These are phyloP conservation scores for Zopfia rhizophila DNA, from an alignment of 2,329 filamentous ascomycete species.

Conservation along the genomic window DNA sequence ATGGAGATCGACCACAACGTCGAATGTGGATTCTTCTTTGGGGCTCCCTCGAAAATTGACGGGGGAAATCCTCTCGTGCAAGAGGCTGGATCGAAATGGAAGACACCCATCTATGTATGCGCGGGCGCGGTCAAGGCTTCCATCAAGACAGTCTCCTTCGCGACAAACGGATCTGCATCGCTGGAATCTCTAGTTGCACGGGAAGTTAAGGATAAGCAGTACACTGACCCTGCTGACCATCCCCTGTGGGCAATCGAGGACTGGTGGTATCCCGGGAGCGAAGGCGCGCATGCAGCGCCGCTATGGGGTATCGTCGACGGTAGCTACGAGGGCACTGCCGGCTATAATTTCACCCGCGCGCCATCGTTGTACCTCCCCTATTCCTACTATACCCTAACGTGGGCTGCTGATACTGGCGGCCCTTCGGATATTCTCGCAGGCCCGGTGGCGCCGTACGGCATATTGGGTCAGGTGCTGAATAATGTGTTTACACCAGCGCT, in stretches of 20 bases:
- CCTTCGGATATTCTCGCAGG: too few species aligned
- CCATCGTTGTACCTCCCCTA: too few species aligned
- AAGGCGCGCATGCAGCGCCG: slow-evolving; percentile 30
- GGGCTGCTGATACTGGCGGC: too few species aligned
- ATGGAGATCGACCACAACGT: too few species aligned
- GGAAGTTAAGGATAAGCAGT: slow-evolving; percentile 51
- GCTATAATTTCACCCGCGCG: too few species aligned
- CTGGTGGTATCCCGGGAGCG: slow-evolving; percentile 27
- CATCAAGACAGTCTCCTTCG: slow-evolving; percentile 58
- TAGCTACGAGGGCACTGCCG: too few species aligned
- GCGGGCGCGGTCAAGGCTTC: slow-evolving; percentile 54
- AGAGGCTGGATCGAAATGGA: slow-evolving; percentile 55
- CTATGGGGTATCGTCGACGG: slow-evolving; percentile 59
- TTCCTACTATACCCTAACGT: too few species aligned
- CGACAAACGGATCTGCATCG: slow-evolving; percentile 51
- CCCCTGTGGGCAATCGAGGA: slow-evolving; percentile 55
- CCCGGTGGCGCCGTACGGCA: too few species aligned
- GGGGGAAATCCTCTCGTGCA: slow-evolving; percentile 45
- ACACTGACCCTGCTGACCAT: slow-evolving; percentile 38
- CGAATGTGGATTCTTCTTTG: slow-evolving; percentile 54
- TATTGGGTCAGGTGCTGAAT: too few species aligned
- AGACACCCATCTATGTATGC: slow-evolving; percentile 56
- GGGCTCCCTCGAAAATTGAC: slow-evolving; percentile 51
- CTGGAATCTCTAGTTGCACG: slow-evolving; percentile 49
- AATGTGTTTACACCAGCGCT: too few species aligned